Conservation (phyloP, 208 protist species). For the Strigomonas culicis region DNA sequence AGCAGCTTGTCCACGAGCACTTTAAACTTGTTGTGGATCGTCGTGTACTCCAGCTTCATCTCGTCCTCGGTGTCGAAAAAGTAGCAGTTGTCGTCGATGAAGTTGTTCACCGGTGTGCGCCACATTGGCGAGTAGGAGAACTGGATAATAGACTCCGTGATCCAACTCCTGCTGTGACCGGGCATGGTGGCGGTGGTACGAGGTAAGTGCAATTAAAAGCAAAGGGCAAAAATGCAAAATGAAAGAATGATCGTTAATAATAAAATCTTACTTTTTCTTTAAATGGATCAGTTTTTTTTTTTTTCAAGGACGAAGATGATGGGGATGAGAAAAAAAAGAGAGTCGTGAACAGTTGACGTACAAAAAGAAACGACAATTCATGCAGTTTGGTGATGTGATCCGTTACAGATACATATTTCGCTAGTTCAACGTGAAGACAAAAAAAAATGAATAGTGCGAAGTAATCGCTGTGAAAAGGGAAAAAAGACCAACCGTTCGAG, state of each 20-base stretch:
- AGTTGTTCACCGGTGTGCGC: slow-evolving; percentile 79
- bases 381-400: too few species aligned
- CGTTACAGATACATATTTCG: neutral
- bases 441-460: too few species aligned
- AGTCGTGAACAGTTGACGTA: too few species aligned
- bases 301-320: too few species aligned
- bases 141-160: slow-evolving; percentile 81
- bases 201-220: too few species aligned
- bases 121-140: slow-evolving; percentile 85
- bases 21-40: slow-evolving; percentile 75
- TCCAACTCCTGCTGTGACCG: slow-evolving; percentile 46
- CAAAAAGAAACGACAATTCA: slow-evolving; percentile 16
- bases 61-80: slow-evolving; percentile 85
- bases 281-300: too few species aligned
- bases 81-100: slow-evolving; percentile 91
- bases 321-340: too few species aligned
- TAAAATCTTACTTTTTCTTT: too few species aligned
- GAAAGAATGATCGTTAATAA: too few species aligned
- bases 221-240: too few species aligned
- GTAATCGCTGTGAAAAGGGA: too few species aligned
- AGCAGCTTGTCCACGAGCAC: slow-evolving; percentile 83
- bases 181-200: too few species aligned
- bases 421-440: slow-evolving; percentile 4
- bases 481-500: neutral
- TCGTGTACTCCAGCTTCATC: slow-evolving; percentile 89